A percentile compares a stretch with the other conserved stretches of the same genome.
phyloP scores from a whole-genome alignment of 306 rosid species.

The Trifolium fragiferum region DNA sequence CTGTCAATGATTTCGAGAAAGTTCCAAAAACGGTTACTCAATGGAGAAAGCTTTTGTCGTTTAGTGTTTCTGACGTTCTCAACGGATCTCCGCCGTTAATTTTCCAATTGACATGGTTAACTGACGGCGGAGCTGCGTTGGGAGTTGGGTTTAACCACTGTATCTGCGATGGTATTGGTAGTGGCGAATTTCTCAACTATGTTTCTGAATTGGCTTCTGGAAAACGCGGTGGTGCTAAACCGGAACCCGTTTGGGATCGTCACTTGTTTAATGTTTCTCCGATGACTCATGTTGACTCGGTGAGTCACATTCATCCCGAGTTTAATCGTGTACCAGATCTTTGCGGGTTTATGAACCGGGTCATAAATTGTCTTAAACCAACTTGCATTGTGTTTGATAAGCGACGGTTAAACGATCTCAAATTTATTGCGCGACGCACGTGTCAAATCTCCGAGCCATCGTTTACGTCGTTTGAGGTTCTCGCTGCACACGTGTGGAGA shows the following conservation, averaged over 20 bases:
- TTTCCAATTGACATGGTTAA: conserved; percentile 81
- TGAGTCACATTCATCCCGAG: conserved; percentile 48
- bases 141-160: conserved; percentile 84
- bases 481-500: conserved; percentile 87
- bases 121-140: conserved; percentile 72
- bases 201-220: conserved; percentile 60
- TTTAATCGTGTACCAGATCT: conserved; percentile 69
- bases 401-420: conserved; percentile 50
- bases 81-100: conserved; percentile 75
- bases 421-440: conserved; percentile 45
- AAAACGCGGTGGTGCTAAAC: conserved; percentile 37
- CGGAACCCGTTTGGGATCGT: conserved; percentile 74
- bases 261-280: conserved; percentile 50
- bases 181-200: conserved; percentile 73
- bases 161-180: conserved; percentile 77
- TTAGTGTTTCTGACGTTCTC: conserved; percentile 69
- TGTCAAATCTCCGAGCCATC: conserved; percentile 29
- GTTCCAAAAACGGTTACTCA: conserved; percentile 64
- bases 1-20: conserved; percentile 51
- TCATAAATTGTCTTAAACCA: conserved; percentile 60
- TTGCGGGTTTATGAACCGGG: conserved; percentile 65
- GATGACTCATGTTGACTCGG: background rate
- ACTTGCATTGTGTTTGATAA: conserved; percentile 56
- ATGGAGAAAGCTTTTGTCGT: conserved; percentile 71
- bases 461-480: conserved; percentile 75